These are phyloP conservation scores for Entomortierella parvispora DNA, from an alignment of 192 early-diverging fungal species.

Conservation along the genomic window DNA sequence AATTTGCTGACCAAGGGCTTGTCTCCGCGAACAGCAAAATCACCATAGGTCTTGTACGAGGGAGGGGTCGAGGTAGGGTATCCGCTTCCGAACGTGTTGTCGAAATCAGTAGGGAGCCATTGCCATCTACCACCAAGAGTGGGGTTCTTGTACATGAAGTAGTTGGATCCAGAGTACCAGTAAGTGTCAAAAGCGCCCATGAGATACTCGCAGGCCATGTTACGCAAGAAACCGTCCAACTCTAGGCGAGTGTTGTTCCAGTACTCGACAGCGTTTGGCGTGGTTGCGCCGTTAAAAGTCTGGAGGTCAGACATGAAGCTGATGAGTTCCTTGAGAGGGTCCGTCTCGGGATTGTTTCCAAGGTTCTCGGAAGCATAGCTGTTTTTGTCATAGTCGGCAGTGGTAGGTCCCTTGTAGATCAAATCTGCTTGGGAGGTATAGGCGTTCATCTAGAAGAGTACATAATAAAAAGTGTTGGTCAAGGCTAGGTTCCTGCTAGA, in stretches of 20 bases:
- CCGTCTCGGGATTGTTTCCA: constrained; percentile 6
- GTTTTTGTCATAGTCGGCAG: constrained; percentile 18
- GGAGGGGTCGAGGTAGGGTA: constrained; percentile 10
- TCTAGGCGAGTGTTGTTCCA: constrained; percentile 44
- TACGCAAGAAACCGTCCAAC: constrained; percentile 37
- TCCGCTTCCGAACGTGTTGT: constrained; percentile 54
- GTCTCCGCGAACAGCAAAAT: constrained; percentile 9
- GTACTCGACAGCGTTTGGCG: constrained; percentile 13
- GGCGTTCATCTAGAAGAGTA: constrained; percentile 40
- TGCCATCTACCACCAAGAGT: constrained; percentile 22
- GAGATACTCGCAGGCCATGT: constrained; percentile 54
- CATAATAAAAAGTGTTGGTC: neutral
- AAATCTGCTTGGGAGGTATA: constrained; percentile 41
- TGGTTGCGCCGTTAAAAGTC: constrained; percentile 22
- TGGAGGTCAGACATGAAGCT: constrained; percentile 47
- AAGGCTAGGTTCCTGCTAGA: neutral
- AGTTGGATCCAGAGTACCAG: constrained; percentile 41
- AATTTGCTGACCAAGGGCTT: constrained; percentile 52
- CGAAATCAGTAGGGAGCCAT: constrained; percentile 54
- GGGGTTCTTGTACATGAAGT: constrained; percentile 47
- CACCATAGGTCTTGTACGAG: constrained; percentile 17
- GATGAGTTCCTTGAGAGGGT: constrained; percentile 39
- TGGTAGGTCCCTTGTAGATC: constrained; percentile 32
- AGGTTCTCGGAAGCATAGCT: constrained; percentile 13
- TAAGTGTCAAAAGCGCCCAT: constrained; percentile 52